Evolutionary conservation across 2,329 filamentous ascomycete species (phyloP), one percentile per base, ranked within the genome.

Genomic region (Lasiodiplodia citricola): DNA sequence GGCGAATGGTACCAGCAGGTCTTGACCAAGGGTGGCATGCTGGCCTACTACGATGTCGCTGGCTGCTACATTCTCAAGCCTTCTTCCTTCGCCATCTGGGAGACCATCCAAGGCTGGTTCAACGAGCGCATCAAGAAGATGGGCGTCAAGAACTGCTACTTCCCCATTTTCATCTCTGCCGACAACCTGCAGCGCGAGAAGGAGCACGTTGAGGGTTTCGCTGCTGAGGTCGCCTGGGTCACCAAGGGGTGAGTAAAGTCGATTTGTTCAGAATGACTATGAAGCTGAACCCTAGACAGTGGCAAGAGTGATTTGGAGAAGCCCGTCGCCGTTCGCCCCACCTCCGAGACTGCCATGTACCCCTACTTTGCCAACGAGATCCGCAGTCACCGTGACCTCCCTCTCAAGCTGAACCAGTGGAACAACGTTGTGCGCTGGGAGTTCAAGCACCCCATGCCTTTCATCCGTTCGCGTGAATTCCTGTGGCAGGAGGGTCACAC

Each of bases 11-110:
- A 99, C 83, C 93, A 97, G 83, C 95, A 99, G 83, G 92, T 98
- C 70, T 91, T 99, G 68, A 90, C 94, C 77, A 99, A 99, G 87
- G 93, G 93, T 75, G 93, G 97, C 80, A 92, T 99, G 91, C 91
- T 98, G 75, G 94, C 97, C 77, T 99, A 97, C 87, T 98, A 97
- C 77, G 92, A 97, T 83, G 95, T 98, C 71, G 93, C 94, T n/a
- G 93, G 94, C 60, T 97, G 96, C 84, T 98, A 97, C 82, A 96
- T 98, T 66, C 76, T 79, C 80, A 94, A 88, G 83, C 89, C 89
- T 62, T 84, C 86, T 70, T 90, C 88, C 21, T 91, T 87, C 79
- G 85, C 85, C 70, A 89, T 91, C 76, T 91, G 89, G 89, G 88
- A 91, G 76, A 83, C 86, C 72, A 90, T 91, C 71, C 87, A 89